Evolutionary conservation across 2,329 filamentous ascomycete species (phyloP), one percentile per base, ranked within the genome.

Genomic region (Ceratocystis smalleyi): DNA sequence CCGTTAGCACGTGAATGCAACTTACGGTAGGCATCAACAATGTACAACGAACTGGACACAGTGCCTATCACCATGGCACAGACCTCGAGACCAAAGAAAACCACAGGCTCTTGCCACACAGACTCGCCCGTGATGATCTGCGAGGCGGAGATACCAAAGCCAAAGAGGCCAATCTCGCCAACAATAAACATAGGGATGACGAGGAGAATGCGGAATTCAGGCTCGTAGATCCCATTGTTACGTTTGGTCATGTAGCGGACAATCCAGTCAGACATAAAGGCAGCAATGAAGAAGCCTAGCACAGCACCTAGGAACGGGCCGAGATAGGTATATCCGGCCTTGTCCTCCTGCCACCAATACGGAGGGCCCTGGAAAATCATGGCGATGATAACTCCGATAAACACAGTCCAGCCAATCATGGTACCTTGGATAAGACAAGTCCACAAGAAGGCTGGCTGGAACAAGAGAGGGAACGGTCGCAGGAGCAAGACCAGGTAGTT

Each of bases 371-470:
- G 80, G 76, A 94, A 92, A 69, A 95, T 85, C 66, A 86, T 83
- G n/a, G 86, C 87, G 57, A 95, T 77, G 68, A 94, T 84, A 67
- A 94, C 86, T 65, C 89, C 88, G 68, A 95, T 92, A 71, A 96
- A 89, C 17, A 96, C 89, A 0, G 91, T 95, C 91, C 92, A 97
- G 68, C 91, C 92, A 70, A 96, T 96, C 71, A 96, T 83, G 3
- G 88, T 83, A 17, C 91, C 91, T 78, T 96, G 91, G 61, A 91
- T 89, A 2, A 96, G 78, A 70, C 78, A 79, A 27, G 78, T 79
- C 88, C 90, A 96, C 49, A 95, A 74, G 69, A 96, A 89, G 6
- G 88, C 89, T 0, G 91, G 91, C 72, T 96, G 91, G 5, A 87
- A 73, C 69, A 95, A 86, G 0, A 96, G 80, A 0, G 89, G 89